Percentiles rank a stretch among this genome's conserved stretches.
These are phyloP conservation scores for Candida xiaguanensis DNA, from an alignment of 805 yeast genomes.

Conservation along the genomic window DNA sequence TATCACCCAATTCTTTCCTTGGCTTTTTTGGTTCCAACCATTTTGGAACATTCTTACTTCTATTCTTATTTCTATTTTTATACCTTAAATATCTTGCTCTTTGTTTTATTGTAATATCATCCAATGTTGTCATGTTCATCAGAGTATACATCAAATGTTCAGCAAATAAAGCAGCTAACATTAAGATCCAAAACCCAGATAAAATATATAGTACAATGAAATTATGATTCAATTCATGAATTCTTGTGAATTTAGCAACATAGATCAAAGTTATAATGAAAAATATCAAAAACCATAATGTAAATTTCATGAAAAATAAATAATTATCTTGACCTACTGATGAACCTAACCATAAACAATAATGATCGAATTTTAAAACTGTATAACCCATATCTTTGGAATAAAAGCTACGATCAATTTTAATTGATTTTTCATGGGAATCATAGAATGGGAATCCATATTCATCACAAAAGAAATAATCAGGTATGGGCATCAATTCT, in stretches of 20 bases:
- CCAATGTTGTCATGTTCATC: slow-evolving; percentile 56
- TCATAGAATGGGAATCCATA: slow-evolving; percentile 81
- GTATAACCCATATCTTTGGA: slow-evolving; percentile 54
- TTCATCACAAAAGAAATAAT: slow-evolving; percentile 60
- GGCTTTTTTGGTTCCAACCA: slow-evolving; percentile 7
- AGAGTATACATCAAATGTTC: slow-evolving; percentile 45
- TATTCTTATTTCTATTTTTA: slow-evolving; percentile 11
- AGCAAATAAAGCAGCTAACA: slow-evolving; percentile 40
- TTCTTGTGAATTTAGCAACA: slow-evolving; percentile 15
- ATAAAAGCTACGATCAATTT: slow-evolving; percentile 69
- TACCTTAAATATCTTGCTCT: slow-evolving; percentile 28
- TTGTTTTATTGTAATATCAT: slow-evolving; percentile 41
- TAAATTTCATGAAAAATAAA: slow-evolving; percentile 52
- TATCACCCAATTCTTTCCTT: slow-evolving; percentile 23
- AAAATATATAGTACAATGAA: slow-evolving; percentile 45
- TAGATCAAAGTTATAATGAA: slow-evolving; percentile 29
- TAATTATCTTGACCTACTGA: slow-evolving; percentile 70
- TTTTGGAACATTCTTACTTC: slow-evolving; percentile 10
- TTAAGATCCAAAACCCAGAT: slow-evolving; percentile 41
- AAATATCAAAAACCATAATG: slow-evolving; percentile 31
- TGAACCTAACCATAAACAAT: slow-evolving; percentile 72
- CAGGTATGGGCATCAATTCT: slow-evolving; percentile 44
- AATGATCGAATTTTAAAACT: slow-evolving; percentile 78
- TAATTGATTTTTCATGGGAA: slow-evolving; percentile 58
- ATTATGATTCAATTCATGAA: slow-evolving; percentile 39